Conservation (phyloP, 768 basidiomycete species). For the Macrolepiota dolichaula region DNA sequence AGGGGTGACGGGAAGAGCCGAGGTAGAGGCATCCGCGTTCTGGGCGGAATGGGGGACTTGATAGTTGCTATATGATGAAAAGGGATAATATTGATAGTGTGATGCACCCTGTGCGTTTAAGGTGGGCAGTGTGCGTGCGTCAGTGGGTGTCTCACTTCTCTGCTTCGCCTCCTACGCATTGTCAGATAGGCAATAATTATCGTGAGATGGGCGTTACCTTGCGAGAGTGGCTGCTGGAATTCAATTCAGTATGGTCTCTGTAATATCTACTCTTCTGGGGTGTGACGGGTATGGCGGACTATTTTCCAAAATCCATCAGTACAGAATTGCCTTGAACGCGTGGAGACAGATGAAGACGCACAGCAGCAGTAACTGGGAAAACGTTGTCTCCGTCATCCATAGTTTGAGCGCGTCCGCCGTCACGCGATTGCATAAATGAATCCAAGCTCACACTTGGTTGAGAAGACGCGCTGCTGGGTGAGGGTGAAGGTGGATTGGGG, state of each 20-base stretch:
- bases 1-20: constrained; percentile 47
- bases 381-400: neutral
- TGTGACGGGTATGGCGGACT: constrained; percentile 39
- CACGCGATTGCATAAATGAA: constrained; percentile 54
- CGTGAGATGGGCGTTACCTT: constrained; percentile 23
- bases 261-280: constrained; percentile 64
- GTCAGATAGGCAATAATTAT: constrained; percentile 17
- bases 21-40: constrained; percentile 27
- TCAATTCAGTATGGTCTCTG: constrained; percentile 46
- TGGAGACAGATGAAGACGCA: constrained; percentile 21
- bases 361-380: neutral
- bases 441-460: constrained; percentile 42
- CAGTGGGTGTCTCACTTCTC: constrained; percentile 45
- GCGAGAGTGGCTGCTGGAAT: constrained; percentile 22
- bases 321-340: constrained; percentile 19
- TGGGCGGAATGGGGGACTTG: constrained; percentile 26
- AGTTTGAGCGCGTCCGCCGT: constrained; percentile 37
- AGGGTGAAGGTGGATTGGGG: constrained; percentile 45
- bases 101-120: constrained; percentile 26
- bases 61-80: constrained; percentile 36
- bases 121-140: constrained; percentile 30
- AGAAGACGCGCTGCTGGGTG: constrained; percentile 46
- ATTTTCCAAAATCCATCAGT: neutral
- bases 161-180: constrained; percentile 25
- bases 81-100: constrained; percentile 38